Base-by-base conservation (phyloP, 208 protist genomes). In the Acanthamoeba culbertsoni region DNA sequence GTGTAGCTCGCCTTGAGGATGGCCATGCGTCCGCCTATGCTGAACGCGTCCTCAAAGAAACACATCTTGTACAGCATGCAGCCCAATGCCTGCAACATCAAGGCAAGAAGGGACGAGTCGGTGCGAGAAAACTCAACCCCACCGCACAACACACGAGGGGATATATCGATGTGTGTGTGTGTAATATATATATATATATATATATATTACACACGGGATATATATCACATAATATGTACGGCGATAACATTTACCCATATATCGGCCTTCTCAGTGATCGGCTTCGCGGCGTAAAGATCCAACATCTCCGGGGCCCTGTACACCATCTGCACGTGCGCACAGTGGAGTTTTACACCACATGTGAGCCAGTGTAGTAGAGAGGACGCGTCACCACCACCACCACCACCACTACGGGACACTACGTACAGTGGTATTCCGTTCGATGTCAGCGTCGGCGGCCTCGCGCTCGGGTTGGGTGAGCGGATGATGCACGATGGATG, bases 1-100 rank as follows among this genome's bases (percentile, higher is more conserved):
- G 43, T n/a, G 62, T 40, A 53, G 62, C 46, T 91, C 4, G 86
- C 86, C 10, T 91, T 82, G 57, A 91, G 51, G 43, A 91, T 91
- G 26, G 86, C 51, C 45, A 91, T 28, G n/a, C 59, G 37, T 31
- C 57, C 86, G 28, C 86, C 86, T 35, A 75, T 40, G 59, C 59
- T 73, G 46, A 91, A 91, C n/a, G 86, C 86, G n/a, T 91, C 86
- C 62, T 91, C 86, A 63, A 91, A 91, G 37, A 75, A 91, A 28
- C 86, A 91, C 86, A 91, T 65, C 35, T 73, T 91, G 86, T 91
- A 91, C 14, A 91, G 51, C 59, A 91, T 75, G 40, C 86, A 91
- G 7, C 86, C 86, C 86, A 91, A 45, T 35, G 86, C 86, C 86
- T 91, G n/a, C 18, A 53, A 26, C 42, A 89, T 20, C 2, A 20